phyloP scores from a whole-genome alignment of 148 eudicot genomes.

The Nepenthes gracilis region DNA sequence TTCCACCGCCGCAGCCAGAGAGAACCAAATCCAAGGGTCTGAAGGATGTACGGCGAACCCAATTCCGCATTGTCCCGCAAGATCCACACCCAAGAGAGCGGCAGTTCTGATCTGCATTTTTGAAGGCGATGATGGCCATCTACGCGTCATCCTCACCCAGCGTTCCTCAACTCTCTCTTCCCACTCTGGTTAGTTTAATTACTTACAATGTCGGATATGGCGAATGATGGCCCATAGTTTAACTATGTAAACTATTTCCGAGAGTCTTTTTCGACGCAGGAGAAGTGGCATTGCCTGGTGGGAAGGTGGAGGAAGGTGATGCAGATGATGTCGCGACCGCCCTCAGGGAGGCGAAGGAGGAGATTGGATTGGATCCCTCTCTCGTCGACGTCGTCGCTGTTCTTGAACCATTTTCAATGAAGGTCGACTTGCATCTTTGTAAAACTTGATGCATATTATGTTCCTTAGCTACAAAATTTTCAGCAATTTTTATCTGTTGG shows the following conservation, averaged over 20 bases:
- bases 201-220: background rate
- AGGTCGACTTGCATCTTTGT: constrained; percentile 25
- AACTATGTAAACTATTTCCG: background rate
- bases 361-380: constrained; percentile 81
- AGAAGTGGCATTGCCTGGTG: constrained; percentile 91
- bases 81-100: constrained; percentile 28
- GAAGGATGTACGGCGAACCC: constrained; percentile 8
- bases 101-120: constrained; percentile 73
- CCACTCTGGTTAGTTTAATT: constrained; percentile 35
- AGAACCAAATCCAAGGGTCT: background rate
- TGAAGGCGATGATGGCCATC: constrained; percentile 32
- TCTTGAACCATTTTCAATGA: constrained; percentile 69
- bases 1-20: background rate
- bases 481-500: background rate
- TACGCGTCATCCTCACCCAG: constrained; percentile 49
- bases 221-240: background rate
- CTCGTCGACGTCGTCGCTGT: constrained; percentile 56
- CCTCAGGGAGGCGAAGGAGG: constrained; percentile 79
- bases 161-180: constrained; percentile 40
- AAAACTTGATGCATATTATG: background rate
- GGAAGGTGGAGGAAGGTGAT: constrained; percentile 75
- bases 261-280: constrained; percentile 23
- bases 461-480: background rate
- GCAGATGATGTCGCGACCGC: constrained; percentile 66
- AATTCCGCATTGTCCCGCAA: constrained; percentile 3